Conservation (phyloP, 2,329 filamentous ascomycete species). For the Plectosphaerella plurivora region DNA sequence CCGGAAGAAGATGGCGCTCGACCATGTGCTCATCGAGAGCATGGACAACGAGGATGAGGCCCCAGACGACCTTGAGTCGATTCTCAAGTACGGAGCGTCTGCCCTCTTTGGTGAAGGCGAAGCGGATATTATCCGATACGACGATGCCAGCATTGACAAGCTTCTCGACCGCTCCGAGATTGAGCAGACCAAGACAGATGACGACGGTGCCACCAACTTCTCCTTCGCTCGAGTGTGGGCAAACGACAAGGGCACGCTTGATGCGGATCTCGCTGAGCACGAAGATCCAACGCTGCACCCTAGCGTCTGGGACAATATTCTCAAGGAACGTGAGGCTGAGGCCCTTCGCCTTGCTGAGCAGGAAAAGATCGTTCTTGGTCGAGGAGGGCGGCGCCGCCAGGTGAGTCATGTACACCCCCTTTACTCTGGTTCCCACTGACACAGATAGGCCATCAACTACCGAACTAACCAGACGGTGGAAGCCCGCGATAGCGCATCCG, state of each 20-base stretch:
- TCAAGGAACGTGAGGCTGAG: conserved; percentile 49
- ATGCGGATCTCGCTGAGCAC: conserved; percentile 54
- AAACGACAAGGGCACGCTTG: conserved; percentile 67
- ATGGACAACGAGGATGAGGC: conserved; percentile 82
- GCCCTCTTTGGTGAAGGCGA: conserved; percentile 74
- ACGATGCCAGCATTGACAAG: conserved; percentile 76
- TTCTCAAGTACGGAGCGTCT: conserved; percentile 81
- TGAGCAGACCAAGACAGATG: conserved; percentile 63
- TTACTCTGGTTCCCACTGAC: neutral
- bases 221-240: conserved; percentile 90
- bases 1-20: conserved; percentile 90
- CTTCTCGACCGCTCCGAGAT: conserved; percentile 82
- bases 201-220: conserved; percentile 69
- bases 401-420: conserved; percentile 26
- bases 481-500: conserved; percentile 13
- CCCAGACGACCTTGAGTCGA: conserved; percentile 76
- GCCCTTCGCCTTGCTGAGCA: conserved; percentile 68
- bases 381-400: conserved; percentile 71
- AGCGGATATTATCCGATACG: conserved; percentile 74
- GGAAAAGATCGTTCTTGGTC: conserved; percentile 72
- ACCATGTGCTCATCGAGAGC: conserved; percentile 89
- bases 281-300: conserved; percentile 52
- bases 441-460: conserved; percentile 22
- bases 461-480: conserved; percentile 11
- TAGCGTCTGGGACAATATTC: conserved; percentile 84